Base-by-base conservation (phyloP, 768 basidiomycete genomes). In the Trametes punicea region DNA sequence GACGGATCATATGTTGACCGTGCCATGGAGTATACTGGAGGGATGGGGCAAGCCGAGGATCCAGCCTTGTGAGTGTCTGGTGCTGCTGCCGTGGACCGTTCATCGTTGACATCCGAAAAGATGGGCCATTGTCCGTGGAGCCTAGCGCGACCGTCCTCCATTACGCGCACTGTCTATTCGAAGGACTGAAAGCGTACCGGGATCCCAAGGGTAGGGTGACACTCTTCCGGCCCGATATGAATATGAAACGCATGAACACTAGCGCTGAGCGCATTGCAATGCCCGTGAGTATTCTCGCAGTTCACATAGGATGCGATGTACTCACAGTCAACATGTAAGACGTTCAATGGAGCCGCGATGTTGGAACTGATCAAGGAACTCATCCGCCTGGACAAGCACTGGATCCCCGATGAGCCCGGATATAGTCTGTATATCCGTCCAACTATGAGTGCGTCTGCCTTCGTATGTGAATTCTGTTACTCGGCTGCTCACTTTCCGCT, bases 201-300 rank as follows among this genome's bases (percentile, higher is more conserved):
- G 83, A 86, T 61, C 71, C 81, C 33, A 73, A 81, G 45, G 93
- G 87, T 31, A 83, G 80, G 25, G 82, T 94, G 20, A 82, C 87
- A 16, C 73, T 98, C 62, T 98, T 98, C 80, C 78, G 95, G 41
- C 96, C 95, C 2, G 92, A 97, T 72, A 91, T 92, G 90, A 97
- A 98, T 74, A 96, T 98, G 93, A 85, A 85, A 66, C 85, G 95
- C 25, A 94, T 98, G 93, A 93, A 92, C 73, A 80, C 62, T 42
- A 91, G 88, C 65, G 94, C 95, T 13, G 62, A 72, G 23, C 83
- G 95, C 38, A 76, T 93, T 51, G 90, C 88, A 18, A 69, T 92
- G 44, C 90, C 90, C 9, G 89, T 89, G 57, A 54, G 83, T 71
- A 8, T 21, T 23, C 39, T 40, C 26, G 21, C 40, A 16, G 4